phyloP scores from a whole-genome alignment of 371 early-diverging fungal species.

The Lichtheimia ramosa region DNA sequence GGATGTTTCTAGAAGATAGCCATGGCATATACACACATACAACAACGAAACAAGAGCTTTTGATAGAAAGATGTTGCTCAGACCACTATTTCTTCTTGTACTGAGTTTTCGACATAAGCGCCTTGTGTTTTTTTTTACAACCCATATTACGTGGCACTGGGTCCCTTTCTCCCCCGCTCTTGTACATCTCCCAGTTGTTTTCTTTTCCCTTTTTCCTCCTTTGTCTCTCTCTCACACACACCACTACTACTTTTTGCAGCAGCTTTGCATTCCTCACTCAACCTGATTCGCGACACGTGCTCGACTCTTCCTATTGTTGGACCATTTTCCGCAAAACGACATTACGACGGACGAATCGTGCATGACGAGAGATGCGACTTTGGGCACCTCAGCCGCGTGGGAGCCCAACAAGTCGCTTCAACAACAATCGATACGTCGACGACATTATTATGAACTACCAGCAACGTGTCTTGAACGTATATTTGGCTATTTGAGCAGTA shows the following conservation, averaged over 20 bases:
- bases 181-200: neutral
- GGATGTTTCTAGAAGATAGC: neutral
- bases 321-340: constrained; percentile 23
- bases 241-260: neutral
- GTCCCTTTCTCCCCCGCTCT: constrained; percentile 1
- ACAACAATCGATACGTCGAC: neutral
- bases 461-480: constrained; percentile 27
- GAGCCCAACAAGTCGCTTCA: constrained; percentile 11
- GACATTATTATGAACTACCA: neutral
- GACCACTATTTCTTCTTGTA: neutral
- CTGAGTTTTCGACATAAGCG: constrained; percentile 2
- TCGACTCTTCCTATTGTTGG: constrained; percentile 12
- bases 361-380: constrained; percentile 46
- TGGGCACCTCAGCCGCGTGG: constrained; percentile 19
- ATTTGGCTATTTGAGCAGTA: constrained; percentile 22
- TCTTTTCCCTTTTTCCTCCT: neutral
- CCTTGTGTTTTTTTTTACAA: neutral
- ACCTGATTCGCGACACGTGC: constrained; percentile 11
- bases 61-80: neutral
- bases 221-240: neutral
- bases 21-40: neutral
- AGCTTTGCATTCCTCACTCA: neutral
- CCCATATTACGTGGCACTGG: constrained; percentile 8
- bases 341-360: constrained; percentile 25
- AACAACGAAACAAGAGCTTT: neutral